Evolutionary conservation across 139 green algal genomes (phyloP), one percentile per base, ranked within the genome.

Genomic region (Pleodorina starrii): DNA sequence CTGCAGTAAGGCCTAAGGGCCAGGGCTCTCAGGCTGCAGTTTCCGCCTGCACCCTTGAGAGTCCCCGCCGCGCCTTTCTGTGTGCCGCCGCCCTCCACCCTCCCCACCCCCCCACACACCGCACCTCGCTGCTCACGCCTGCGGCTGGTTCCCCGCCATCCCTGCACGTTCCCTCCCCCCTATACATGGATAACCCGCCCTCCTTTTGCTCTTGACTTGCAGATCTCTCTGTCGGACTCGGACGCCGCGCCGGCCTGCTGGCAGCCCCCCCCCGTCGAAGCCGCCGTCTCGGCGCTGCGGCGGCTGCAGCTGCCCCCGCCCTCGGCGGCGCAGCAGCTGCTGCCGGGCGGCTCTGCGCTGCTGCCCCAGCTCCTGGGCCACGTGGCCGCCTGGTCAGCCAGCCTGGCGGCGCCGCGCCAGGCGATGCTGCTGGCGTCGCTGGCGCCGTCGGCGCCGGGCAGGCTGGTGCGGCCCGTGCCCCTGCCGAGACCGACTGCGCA

Each of bases 221-320:
- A 87, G 81, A 1, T 77, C 21, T 27, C 60, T 5, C 3, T 59
- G 0, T 78, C 81, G 6, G 81, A 87, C n/a, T 40, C 43, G 17
- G 81, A 77, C 60, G 81, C 81, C 0, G 81, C 81, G 17, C 81
- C 81, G 7, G 42, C 60, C 29, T 87, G 81, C 60, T 87, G 81
- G 81, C 5, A 29, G 14, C 60, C 81, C 21, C 9, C n/a, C 60
- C 60, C 42, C 29, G 6, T 78, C 2, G 9, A 25, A 2, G 60
- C 60, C 60, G 60, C 44, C 4, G 42, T 27, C 0, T 6, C 4
- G 1, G 60, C 60, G 16, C 81, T 87, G 43, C 43, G 43, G 1
- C 5, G 25, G 16, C 59, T 87, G 60, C 81, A 51, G 36, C 19
- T 77, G 32, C 81, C 81, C 23, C 81, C 60, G 29, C 81, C 17